These are phyloP conservation scores for Yamadazyma tumulicola DNA, from an alignment of 805 yeast genomes.

Conservation along the genomic window DNA sequence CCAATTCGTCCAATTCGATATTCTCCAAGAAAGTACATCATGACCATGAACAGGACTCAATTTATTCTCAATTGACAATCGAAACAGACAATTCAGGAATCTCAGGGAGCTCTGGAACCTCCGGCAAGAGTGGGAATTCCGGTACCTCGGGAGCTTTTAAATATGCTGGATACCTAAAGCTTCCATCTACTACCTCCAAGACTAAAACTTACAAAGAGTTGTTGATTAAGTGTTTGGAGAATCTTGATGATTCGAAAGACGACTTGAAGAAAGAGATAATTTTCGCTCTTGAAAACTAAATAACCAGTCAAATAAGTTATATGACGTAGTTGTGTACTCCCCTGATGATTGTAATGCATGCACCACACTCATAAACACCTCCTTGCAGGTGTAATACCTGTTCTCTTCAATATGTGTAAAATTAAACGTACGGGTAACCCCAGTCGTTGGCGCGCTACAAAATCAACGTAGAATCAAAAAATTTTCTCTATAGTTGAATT, in stretches of 20 bases:
- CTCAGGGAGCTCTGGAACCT: constrained; percentile 2
- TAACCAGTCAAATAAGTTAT: too few relatives aligned
- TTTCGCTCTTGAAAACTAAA: constrained; percentile 1
- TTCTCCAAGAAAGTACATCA: constrained; percentile 10
- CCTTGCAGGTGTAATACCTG: background rate
- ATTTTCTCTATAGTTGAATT: too few relatives aligned
- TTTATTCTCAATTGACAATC: constrained; percentile 22
- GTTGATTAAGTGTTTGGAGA: constrained; percentile 9
- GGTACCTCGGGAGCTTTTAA: constrained; percentile 3
- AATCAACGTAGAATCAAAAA: too few relatives aligned
- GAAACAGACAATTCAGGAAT: constrained; percentile 6
- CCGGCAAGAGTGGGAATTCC: constrained; percentile 5
- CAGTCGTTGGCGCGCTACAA: too few relatives aligned
- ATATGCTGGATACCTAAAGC: constrained; percentile 9
- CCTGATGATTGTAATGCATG: too few relatives aligned
- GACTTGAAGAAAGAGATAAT: constrained; percentile 9
- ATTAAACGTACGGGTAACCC: too few relatives aligned
- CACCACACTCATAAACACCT: too few relatives aligned
- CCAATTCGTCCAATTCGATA: constrained; percentile 8
- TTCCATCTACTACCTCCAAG: constrained; percentile 8
- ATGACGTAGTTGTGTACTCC: too few relatives aligned
- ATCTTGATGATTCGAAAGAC: constrained; percentile 5
- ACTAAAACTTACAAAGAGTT: constrained; percentile 9
- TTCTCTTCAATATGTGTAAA: too few relatives aligned
- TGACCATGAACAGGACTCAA: constrained; percentile 21